These are phyloP conservation scores for Hypomyces rosellus DNA, from an alignment of 2,329 filamentous ascomycete species.

Conservation along the genomic window DNA sequence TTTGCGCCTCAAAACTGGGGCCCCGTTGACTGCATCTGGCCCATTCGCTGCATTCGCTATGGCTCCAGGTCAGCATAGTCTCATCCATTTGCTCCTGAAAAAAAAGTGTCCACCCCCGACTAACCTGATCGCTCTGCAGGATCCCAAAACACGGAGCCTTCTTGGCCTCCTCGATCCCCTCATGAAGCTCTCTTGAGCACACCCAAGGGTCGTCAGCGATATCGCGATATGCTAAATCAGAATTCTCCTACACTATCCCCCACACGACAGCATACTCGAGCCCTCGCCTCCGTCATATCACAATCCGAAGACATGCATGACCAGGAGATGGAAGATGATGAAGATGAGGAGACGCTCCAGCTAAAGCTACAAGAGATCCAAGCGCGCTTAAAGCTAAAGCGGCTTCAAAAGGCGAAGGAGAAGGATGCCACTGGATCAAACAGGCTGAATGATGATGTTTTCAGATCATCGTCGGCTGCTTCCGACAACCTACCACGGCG, in stretches of 20 bases:
- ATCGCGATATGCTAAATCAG: constrained; percentile 60
- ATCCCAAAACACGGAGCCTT: constrained; percentile 35
- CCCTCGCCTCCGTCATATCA: constrained; percentile 8
- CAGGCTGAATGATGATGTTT: constrained; percentile 16
- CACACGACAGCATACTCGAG: constrained; percentile 18
- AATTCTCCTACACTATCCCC: constrained; percentile 65
- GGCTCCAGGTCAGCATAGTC: constrained; percentile 10
- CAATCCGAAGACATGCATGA: constrained; percentile 28
- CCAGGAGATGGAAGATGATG: constrained; percentile 44
- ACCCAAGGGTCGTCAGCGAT: constrained; percentile 71
- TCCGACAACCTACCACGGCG: constrained; percentile 17
- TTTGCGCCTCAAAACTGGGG: constrained; percentile 6
- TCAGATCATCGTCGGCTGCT: constrained; percentile 18
- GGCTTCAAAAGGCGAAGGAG: constrained; percentile 57
- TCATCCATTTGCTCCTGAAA: not conserved
- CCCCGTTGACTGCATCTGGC: constrained; percentile 1
- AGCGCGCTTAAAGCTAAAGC: constrained; percentile 80
- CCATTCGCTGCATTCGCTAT: constrained; percentile 7
- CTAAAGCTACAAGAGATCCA: constrained; percentile 84
- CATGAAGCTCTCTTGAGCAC: constrained; percentile 60
- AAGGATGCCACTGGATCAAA: constrained; percentile 15
- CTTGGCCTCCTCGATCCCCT: constrained; percentile 63
- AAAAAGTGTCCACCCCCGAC: constrained; percentile 2
- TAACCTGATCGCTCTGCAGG: constrained; percentile 9
- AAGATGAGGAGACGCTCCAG: constrained; percentile 85